Evolutionary conservation across 2,329 filamentous ascomycete species (phyloP), one percentile per base, ranked within the genome.

Genomic region (Penicillium nordicum): DNA sequence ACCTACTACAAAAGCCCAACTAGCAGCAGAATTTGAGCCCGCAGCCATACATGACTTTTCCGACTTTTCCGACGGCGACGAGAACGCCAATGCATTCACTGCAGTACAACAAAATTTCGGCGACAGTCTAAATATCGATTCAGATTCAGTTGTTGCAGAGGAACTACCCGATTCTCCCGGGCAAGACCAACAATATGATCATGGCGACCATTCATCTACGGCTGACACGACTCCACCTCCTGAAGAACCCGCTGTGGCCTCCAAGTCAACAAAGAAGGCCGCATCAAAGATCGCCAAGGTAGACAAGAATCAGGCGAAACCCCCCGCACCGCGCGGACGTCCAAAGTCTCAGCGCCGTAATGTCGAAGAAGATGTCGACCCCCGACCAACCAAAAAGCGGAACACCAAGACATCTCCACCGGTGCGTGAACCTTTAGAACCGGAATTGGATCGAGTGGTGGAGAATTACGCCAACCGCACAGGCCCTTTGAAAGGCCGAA

Each of bases 401-500:
- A 71, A 72, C 10, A 54, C 60, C 11, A 53, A 64, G 42, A 63
- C 58, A 43, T 36, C 57, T 23, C 68, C 64, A 53, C 59, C 63
- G 18, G 52, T 61, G 12, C 70, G 69, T 21, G 53, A 68, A 48
- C 66, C 57, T 36, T 62, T 63, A 56, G 70, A 67, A 55, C 74
- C 72, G 6, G 72, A 78, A 41, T 57, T 79, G 36, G 69, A 76
- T 46, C 68, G 72, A 40, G 70, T 78, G 21, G 73, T 79, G 18
- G 74, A 77, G 52, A 75, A 76, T 44, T 74, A 79, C 42, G 72
- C 72, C 53, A 75, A 73, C 43, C 70, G 75, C 49, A 72, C 71
- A 14, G 74, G 75, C 12, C 80, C 80, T 21, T 71, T 77, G 46
- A 80, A 77, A 51, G 76, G 75, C 42, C 75, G 76, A 56, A 79